Base-by-base conservation (phyloP, 2,329 filamentous ascomycete species). In the Xylaria sp. region DNA sequence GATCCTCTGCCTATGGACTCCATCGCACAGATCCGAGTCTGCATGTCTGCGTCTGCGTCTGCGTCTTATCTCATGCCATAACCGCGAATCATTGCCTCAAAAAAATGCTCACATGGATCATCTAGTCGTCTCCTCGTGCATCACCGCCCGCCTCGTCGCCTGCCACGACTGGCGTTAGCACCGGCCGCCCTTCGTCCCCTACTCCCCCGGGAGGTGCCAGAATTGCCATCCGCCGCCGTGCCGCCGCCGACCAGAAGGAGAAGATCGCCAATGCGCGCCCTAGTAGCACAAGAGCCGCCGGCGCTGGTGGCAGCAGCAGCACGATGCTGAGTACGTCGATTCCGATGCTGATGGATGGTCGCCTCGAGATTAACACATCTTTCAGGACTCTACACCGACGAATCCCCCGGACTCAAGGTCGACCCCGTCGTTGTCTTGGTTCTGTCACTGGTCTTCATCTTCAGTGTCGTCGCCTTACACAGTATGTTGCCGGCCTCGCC, bases 401-500 rank as follows among this genome's bases (percentile, higher is more conserved):
- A 99, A 81, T 96, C 91, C 66, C 94, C 94, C 60, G 94, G 94
- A 64, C 82, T 99, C 71, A 96, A 97, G 82, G 94, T 99, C 66
- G 94, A 99, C 76, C 94, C 94, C 19, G 94, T 99, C 61, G 92
- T 99, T 67, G 93, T 99, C 66, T 84, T 99, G 72, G 94, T 97
- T 68, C 83, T 99, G 69, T 96, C 91, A 72, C 85, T 99, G 70
- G 94, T 96, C 64, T 99, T 99, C 78, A 99, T 99, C 78, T 97
- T 99, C 81, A 94, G 90, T 73, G 94, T 99, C 73, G 94, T 99
- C 72, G 92, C 92, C 69, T 83, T 99, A 73, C 94, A 99, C 80
- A 92, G 94, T 97, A 86, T 70, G 91, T 82, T 54, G n/a, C 23
- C 44, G 23, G 23, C 23, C 23, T 30, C 23, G 23, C 23, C 13